phyloP scores from a whole-genome alignment of 2,329 filamentous ascomycete species.

The Cladosporium sp. region DNA sequence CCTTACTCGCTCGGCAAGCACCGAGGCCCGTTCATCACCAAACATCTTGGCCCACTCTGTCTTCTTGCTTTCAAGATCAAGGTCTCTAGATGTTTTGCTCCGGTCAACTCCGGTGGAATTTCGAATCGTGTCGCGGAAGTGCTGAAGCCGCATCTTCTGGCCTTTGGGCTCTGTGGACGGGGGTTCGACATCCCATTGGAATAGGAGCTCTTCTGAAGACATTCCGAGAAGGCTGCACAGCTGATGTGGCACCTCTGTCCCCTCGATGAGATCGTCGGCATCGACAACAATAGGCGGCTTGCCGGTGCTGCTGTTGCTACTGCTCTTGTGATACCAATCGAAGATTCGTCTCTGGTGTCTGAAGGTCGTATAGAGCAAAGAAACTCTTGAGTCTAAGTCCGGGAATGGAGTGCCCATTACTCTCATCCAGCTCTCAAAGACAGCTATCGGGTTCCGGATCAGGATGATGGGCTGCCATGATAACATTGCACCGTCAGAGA shows the following conservation, averaged over 20 bases:
- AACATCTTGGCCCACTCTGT: conserved; percentile 5
- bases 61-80: conserved; percentile 4
- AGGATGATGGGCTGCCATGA: conserved; percentile 13
- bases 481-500: conserved; percentile 10
- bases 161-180: not conserved
- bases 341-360: conserved; percentile 5
- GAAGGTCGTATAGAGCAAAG: conserved; percentile 8
- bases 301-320: not conserved
- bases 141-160: not conserved
- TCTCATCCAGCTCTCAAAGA: conserved; percentile 13
- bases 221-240: conserved; percentile 9
- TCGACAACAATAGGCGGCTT: conserved; percentile 5
- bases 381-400: not conserved
- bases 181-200: not conserved
- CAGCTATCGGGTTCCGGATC: conserved; percentile 9
- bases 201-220: not conserved
- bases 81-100: not conserved
- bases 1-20: conserved; percentile 2
- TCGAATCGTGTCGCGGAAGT: not conserved
- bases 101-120: conserved; percentile 2
- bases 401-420: conserved; percentile 9
- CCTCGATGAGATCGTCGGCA: conserved; percentile 13
- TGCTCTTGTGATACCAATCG: conserved; percentile 6
- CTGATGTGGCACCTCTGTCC: not conserved
- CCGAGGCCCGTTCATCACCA: conserved; percentile 1